phyloP scores from a whole-genome alignment of 179 eudicot genomes.

The Nepenthes alata region DNA sequence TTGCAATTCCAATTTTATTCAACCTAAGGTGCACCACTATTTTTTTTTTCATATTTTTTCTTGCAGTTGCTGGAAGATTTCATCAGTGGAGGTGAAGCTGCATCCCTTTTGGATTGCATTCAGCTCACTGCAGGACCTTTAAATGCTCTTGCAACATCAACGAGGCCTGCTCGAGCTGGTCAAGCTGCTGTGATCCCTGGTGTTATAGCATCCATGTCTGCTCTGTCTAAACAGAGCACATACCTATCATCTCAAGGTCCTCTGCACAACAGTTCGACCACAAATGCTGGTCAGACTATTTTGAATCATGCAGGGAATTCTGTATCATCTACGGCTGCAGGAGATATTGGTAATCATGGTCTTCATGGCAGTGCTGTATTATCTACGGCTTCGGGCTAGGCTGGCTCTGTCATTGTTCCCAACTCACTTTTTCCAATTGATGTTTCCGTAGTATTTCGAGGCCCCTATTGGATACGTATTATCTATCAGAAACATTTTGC shows the following conservation, averaged over 20 bases:
- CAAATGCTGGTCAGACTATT: constrained; percentile 30
- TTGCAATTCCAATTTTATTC: not conserved
- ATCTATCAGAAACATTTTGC: constrained; percentile 86
- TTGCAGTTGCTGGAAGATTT: constrained; percentile 94
- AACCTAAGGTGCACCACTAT: not conserved
- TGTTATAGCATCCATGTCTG: constrained; percentile 33
- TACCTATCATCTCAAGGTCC: constrained; percentile 42
- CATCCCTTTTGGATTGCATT: constrained; percentile 93
- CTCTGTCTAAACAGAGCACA: constrained; percentile 49
- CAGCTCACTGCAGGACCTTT: constrained; percentile 96
- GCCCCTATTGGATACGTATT: constrained; percentile 95
- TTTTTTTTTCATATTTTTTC: not conserved
- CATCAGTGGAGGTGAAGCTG: constrained; percentile 89
- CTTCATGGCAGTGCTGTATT: constrained; percentile 42
- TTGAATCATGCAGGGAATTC: constrained; percentile 40
- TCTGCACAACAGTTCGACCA: constrained; percentile 26
- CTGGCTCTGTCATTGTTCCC: constrained; percentile 95
- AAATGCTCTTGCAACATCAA: constrained; percentile 94
- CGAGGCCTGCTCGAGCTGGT: constrained; percentile 95
- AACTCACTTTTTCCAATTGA: constrained; percentile 95
- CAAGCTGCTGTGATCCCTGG: constrained; percentile 66
- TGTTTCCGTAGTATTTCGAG: constrained; percentile 92
- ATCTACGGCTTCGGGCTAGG: constrained; percentile 60
- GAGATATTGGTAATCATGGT: constrained; percentile 44
- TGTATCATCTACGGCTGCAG: constrained; percentile 30